Base-by-base conservation (phyloP, 768 basidiomycete genomes). In the Pleurotus giganteus region DNA sequence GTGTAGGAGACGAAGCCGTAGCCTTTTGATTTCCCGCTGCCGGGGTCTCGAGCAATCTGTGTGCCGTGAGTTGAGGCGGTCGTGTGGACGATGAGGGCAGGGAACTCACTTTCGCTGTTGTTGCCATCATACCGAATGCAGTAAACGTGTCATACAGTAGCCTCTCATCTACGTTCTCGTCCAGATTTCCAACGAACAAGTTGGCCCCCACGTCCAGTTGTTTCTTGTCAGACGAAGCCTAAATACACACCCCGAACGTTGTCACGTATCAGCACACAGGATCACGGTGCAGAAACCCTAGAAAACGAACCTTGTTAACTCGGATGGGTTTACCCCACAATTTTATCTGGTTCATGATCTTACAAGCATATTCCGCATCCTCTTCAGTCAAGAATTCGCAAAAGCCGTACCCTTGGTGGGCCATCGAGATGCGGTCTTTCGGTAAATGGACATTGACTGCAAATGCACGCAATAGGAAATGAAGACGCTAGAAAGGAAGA, bases 301-400 rank as follows among this genome's bases (percentile, higher is more conserved):
- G 27, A 19, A 42, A 47, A 75, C 86, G 66, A 60, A 91, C 94
- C 88, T 98, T 99, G 81, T 98, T 98, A 60, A 99, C 96, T 61
- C 97, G 82, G 56, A 99, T 97, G 28, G 97, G 97, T 68, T 98
- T 98, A 23, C 97, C 97, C 84, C 91, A 99, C 51, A 99, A 72
- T 72, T 99, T 99, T 69, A 99, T 98, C 79, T 98, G 96, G 69
- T 99, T 99, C 96, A 98, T 98, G 63, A 98, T 98, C 80, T 98
- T 97, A 82, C 96, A 98, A 55, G 94, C 96, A 71, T 99, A 99
- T 73, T 99, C 97, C 58, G 97, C 94, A 74, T 98, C 97, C 70
- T 97, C 95, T 76, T 98, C 95, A 34, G 94, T 94, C 72, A 96
- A 76, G 71, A 99, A 98, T 78, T 99, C 97, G 82, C 96, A 98